Conservation (phyloP, 495 filamentous ascomycete species). For the Lasiosphaeria ovina region DNA sequence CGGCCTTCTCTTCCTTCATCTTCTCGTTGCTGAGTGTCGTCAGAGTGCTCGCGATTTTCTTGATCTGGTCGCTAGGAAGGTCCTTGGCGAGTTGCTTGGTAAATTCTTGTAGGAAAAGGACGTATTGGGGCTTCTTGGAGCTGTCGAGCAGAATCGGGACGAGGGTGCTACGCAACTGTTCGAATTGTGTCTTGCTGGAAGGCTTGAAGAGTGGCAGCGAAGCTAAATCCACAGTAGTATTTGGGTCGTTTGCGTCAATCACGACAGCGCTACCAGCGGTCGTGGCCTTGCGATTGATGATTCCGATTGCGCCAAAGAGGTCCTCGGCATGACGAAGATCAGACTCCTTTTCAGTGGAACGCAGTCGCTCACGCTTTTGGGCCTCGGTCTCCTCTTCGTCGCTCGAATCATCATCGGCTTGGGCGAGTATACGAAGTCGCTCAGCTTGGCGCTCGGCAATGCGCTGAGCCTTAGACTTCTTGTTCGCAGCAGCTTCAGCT, state of each 20-base stretch:
- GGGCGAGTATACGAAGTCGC: conserved; percentile 47
- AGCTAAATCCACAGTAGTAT: conserved; percentile 74
- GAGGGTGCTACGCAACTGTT: conserved; percentile 67
- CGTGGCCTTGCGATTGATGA: conserved; percentile 60
- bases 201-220: conserved; percentile 85
- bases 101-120: conserved; percentile 87
- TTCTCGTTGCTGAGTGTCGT: conserved; percentile 92
- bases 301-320: conserved; percentile 77
- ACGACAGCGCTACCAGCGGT: conserved; percentile 62
- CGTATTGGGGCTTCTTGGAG: conserved; percentile 86
- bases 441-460: conserved; percentile 71
- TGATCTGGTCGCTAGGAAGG: conserved; percentile 83
- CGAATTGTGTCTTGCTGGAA: conserved; percentile 78
- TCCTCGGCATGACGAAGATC: conserved; percentile 91
- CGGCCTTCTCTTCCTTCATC: conserved; percentile 96
- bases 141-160: conserved; percentile 70
- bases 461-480: conserved; percentile 86
- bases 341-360: conserved; percentile 76
- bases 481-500: conserved; percentile 84
- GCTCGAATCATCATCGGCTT: conserved; percentile 56
- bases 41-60: conserved; percentile 84
- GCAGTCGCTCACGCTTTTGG: conserved; percentile 66
- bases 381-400: conserved; percentile 72
- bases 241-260: conserved; percentile 66
- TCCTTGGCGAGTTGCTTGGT: conserved; percentile 84